phyloP scores from a whole-genome alignment of 352 stramenopile genomes.

The Pythium monospermum region DNA sequence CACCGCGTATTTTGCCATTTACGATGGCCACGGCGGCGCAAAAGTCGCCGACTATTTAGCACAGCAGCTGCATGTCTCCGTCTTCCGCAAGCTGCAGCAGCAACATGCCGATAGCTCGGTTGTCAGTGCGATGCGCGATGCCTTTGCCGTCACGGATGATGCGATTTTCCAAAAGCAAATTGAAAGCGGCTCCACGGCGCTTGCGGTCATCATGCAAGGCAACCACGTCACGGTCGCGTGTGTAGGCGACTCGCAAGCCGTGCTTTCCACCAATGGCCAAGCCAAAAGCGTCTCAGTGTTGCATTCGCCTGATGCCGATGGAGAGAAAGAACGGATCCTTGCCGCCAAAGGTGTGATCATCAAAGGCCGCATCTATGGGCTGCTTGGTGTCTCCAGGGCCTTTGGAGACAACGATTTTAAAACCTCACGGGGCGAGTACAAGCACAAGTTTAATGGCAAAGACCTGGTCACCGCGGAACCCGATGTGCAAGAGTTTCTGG shows the following conservation, averaged over 20 bases:
- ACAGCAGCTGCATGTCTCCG: slow-evolving; percentile 48
- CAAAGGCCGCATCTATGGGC: slow-evolving; percentile 83
- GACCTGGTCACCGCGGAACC: slow-evolving; percentile 71
- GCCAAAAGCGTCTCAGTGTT: slow-evolving; percentile 56
- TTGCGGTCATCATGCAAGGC: slow-evolving; percentile 57
- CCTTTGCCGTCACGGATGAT: slow-evolving; percentile 62
- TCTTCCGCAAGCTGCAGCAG: slow-evolving; percentile 48
- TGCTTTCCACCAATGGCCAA: slow-evolving; percentile 56
- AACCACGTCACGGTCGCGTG: slow-evolving; percentile 50
- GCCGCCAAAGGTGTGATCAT: slow-evolving; percentile 75
- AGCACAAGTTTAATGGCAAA: slow-evolving; percentile 75
- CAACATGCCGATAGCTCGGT: slow-evolving; percentile 21
- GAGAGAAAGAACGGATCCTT: slow-evolving; percentile 77
- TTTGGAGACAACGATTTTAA: slow-evolving; percentile 88
- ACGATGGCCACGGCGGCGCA: slow-evolving; percentile 73
- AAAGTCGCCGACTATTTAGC: slow-evolving; percentile 66
- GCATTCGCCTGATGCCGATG: slow-evolving; percentile 61
- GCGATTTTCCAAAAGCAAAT: slow-evolving; percentile 66
- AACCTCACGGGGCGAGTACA: slow-evolving; percentile 73
- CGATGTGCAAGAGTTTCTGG: slow-evolving; percentile 52
- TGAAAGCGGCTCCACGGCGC: slow-evolving; percentile 67
- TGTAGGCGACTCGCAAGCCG: slow-evolving; percentile 76
- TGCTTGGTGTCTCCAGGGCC: slow-evolving; percentile 71
- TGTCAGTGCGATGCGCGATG: slow-evolving; percentile 30
- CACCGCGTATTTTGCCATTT: slow-evolving; percentile 80